Evolutionary conservation across 2,329 filamentous ascomycete genomes (phyloP), one percentile per base, ranked within the genome.

Genomic region (Talaromyces sp.): DNA sequence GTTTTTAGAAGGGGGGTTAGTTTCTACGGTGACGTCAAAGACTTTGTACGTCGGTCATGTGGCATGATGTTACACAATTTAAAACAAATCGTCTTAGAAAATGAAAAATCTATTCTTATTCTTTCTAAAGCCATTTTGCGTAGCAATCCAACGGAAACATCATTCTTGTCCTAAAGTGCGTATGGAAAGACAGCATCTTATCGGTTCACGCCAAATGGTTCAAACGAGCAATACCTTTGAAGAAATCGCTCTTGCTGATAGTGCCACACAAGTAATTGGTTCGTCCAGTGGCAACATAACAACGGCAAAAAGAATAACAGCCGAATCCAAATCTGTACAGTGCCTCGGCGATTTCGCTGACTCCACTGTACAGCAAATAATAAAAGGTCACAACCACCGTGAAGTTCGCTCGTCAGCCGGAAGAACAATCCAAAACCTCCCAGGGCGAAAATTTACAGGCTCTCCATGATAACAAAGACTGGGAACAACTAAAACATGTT

Each of bases 291-390:
- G 51, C 21, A 26, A 53, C 27, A 17, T 19, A 3, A 53, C 24
- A 31, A 53, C 12, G 21, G 51, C 51, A n/a, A 53, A n/a, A 31
- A 24, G 29, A 19, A 31, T 53, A n/a, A 53, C 51, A 12, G 51
- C 19, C 24, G 51, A 53, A 29, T n/a, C 51, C 3, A 27, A 17
- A n/a, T 27, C 27, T n/a, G 27, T 31, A 31, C 51, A 53, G 29
- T 53, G 51, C 24, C 51, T 53, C n/a, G 51, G 51, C n/a, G 51
- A 53, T 53, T 53, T 53, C n/a, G 51, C 51, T 24, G 51, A 53
- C 29, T 29, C 27, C 3, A 53, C 51, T 27, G 3, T 53, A 10
- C 51, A 53, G 8, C 51, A 53, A 53, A 19, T 35, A 26, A n/a
- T 53, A 6, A 46, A 46, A 2, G 9, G 19, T n/a, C 17, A 32